A percentile compares a stretch with the other conserved stretches of the same genome.
These are phyloP conservation scores for Solanum tarijense DNA, from an alignment of 257 asterid genomes.

Conservation along the genomic window DNA sequence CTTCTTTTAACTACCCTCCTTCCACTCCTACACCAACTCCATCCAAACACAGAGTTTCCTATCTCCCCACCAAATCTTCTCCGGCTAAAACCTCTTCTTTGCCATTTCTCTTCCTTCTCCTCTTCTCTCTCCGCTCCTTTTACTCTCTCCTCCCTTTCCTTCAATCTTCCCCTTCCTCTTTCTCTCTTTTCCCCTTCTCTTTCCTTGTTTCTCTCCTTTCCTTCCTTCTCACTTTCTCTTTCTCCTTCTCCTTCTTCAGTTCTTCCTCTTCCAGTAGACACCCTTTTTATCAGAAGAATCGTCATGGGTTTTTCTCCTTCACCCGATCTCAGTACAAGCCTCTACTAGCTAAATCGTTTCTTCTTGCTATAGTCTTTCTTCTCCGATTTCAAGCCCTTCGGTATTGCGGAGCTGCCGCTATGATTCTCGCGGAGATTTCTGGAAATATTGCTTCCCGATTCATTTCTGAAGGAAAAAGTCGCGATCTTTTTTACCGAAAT, in stretches of 20 bases:
- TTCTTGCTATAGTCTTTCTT: conserved; percentile 54
- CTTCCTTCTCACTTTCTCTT: conserved; percentile 50
- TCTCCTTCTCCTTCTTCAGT: conserved; percentile 16
- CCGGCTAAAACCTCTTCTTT: conserved; percentile 26
- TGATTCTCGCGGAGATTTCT: conserved; percentile 82
- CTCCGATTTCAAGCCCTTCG: conserved; percentile 75
- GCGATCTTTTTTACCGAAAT: conserved; percentile 8
- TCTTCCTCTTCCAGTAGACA: conserved; percentile 9
- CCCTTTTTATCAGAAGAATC: conserved; percentile 20
- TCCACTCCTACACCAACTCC: conserved; percentile 81
- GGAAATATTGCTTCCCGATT: conserved; percentile 72
- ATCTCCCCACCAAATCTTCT: conserved; percentile 15
- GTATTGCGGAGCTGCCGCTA: conserved; percentile 86
- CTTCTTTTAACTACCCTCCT: conserved; percentile 39
- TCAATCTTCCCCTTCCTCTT: conserved; percentile 70
- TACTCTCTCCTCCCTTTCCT: conserved; percentile 83
- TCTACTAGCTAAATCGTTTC: conserved; percentile 49
- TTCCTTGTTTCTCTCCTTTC: conserved; percentile 78
- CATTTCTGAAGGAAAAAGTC: conserved; percentile 41
- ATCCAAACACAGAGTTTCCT: conserved; percentile 49
- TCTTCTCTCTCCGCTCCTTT: conserved; percentile 83
- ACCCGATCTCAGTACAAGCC: conserved; percentile 37
- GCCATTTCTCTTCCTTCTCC: conserved; percentile 50
- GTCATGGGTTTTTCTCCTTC: conserved; percentile 33
- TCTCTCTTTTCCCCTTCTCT: conserved; percentile 79